phyloP scores from a whole-genome alignment of 2,329 filamentous ascomycete genomes.

The Torrubiella hemipterigena region DNA sequence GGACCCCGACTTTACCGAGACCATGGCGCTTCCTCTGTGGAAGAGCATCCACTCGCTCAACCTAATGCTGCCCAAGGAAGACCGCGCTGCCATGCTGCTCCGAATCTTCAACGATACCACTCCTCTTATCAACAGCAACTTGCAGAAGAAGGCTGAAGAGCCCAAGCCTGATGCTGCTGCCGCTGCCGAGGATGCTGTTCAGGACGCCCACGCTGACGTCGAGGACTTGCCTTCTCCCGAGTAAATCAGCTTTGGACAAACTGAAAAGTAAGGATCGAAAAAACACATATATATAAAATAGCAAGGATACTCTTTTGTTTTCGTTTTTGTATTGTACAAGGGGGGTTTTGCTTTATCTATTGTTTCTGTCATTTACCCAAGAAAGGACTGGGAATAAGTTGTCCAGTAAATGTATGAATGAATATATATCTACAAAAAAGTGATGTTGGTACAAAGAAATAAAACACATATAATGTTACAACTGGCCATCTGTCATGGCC shows the following conservation, averaged over 20 bases:
- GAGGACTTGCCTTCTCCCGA: slow-evolving; percentile 26
- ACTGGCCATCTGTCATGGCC: slow-evolving; percentile 1
- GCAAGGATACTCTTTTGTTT: background rate
- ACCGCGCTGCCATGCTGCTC: slow-evolving; percentile 82
- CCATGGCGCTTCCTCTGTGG: slow-evolving; percentile 87
- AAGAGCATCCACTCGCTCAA: slow-evolving; percentile 86
- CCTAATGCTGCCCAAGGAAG: slow-evolving; percentile 96
- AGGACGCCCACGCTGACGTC: slow-evolving; percentile 12
- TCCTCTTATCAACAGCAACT: slow-evolving; percentile 61
- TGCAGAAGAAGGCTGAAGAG: slow-evolving; percentile 35
- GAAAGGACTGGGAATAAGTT: no score
- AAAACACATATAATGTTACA: slow-evolving; percentile 9
- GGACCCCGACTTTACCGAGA: slow-evolving; percentile 52
- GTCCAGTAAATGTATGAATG: no score
- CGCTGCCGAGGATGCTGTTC: slow-evolving; percentile 15
- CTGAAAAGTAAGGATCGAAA: slow-evolving; percentile 6
- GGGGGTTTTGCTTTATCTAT: background rate
- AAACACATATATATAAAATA: slow-evolving; percentile 8
- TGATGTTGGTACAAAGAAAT: background rate
- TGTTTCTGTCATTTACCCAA: background rate
- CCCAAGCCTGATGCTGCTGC: slow-evolving; percentile 22
- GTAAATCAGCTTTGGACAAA: no score
- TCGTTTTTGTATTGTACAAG: background rate
- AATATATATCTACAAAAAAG: slow-evolving; percentile 1
- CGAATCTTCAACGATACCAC: slow-evolving; percentile 83